Conservation (phyloP, 805 yeast genomes). For the Saccharomycopsis sp. region DNA sequence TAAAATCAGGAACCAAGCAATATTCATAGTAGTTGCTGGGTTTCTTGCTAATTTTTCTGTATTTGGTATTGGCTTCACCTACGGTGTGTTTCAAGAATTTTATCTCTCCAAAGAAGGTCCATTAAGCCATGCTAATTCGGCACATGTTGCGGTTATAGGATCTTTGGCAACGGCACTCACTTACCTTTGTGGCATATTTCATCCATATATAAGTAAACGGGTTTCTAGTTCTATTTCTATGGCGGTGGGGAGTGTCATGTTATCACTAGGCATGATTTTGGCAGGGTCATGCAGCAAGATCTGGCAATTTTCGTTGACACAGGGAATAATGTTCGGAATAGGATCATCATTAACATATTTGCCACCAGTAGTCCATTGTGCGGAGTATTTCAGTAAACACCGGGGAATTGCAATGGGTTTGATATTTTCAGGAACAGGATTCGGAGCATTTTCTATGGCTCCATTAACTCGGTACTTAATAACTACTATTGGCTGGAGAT, state of each 20-base stretch:
- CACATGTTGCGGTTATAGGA: slow-evolving; percentile 32
- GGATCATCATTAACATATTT: slow-evolving; percentile 31
- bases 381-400: slow-evolving; percentile 28
- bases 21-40: slow-evolving; percentile 19
- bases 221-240: slow-evolving; percentile 23
- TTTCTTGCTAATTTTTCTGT: slow-evolving; percentile 29
- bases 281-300: slow-evolving; percentile 25
- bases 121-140: slow-evolving; percentile 23
- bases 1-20: neutral
- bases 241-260: slow-evolving; percentile 27
- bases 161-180: slow-evolving; percentile 30
- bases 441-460: slow-evolving; percentile 32
- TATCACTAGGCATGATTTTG: slow-evolving; percentile 28
- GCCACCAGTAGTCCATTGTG: slow-evolving; percentile 32
- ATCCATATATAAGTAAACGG: slow-evolving; percentile 22
- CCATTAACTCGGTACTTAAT: slow-evolving; percentile 27
- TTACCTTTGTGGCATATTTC: slow-evolving; percentile 28
- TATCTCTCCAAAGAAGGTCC: slow-evolving; percentile 29
- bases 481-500: slow-evolving; percentile 30
- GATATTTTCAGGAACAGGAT: slow-evolving; percentile 33
- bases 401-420: slow-evolving; percentile 33
- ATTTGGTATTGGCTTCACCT: slow-evolving; percentile 33
- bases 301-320: slow-evolving; percentile 30
- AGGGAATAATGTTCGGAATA: slow-evolving; percentile 31
- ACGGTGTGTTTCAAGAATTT: slow-evolving; percentile 34